phyloP scores from a whole-genome alignment of 371 early-diverging fungal genomes.

The Mucor indicus region DNA sequence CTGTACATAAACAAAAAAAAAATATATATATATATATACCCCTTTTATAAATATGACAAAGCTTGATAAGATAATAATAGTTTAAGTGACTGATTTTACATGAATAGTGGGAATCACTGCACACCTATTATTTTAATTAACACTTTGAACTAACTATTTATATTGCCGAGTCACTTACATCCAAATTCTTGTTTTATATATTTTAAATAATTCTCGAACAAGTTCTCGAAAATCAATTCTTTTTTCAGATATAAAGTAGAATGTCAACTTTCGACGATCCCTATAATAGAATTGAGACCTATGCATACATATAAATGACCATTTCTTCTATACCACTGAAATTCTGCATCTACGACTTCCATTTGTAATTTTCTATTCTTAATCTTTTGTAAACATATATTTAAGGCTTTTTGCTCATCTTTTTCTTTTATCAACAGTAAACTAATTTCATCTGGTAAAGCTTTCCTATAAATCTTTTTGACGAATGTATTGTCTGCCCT shows the following conservation, averaged over 20 bases:
- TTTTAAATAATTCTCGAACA: slow-evolving; percentile 95
- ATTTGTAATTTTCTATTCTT: slow-evolving; percentile 84
- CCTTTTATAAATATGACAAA: too few relatives aligned
- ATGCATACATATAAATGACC: neutral
- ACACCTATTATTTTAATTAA: neutral
- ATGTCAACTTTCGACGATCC: slow-evolving; percentile 91
- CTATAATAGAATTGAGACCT: neutral
- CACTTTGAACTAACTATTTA: slow-evolving; percentile 1
- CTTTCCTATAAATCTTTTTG: slow-evolving; percentile 84
- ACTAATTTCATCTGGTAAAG: slow-evolving; percentile 72
- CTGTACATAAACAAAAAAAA: too few relatives aligned
- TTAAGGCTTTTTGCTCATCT: slow-evolving; percentile 88
- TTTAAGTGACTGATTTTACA: too few relatives aligned
- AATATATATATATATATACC: too few relatives aligned
- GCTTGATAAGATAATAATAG: too few relatives aligned
- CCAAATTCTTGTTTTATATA: slow-evolving; percentile 99
- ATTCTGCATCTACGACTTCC: slow-evolving; percentile 96
- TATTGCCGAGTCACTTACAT: too few relatives aligned
- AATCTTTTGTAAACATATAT: slow-evolving; percentile 86
- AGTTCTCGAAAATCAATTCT: slow-evolving; percentile 97
- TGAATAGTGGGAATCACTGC: slow-evolving; percentile 9
- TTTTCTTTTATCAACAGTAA: slow-evolving; percentile 71
- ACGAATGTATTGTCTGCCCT: slow-evolving; percentile 64
- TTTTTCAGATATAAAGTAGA: slow-evolving; percentile 87
- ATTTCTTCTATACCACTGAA: too few relatives aligned